Evolutionary conservation across 163 green algal species (phyloP).

Genomic region (Volvox carteri): DNA sequence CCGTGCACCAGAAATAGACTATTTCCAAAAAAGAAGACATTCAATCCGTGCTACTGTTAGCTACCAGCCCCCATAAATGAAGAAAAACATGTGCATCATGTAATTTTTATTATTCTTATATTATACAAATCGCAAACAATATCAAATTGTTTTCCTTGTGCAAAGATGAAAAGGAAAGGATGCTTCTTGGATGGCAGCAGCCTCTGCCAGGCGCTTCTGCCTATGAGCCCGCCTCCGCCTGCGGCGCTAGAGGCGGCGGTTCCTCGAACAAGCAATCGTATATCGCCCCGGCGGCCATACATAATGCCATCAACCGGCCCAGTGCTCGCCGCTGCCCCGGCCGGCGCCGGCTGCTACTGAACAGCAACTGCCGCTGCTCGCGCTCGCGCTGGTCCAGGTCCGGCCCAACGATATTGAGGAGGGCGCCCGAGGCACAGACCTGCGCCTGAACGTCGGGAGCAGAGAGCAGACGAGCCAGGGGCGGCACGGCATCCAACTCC

Average conservation of each 20-base stretch:
- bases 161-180: no score
- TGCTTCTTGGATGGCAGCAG: no score
- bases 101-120: no score
- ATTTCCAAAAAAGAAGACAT: no score
- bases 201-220: no score
- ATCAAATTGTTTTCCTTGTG: no score
- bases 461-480: constrained; percentile 71
- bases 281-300: constrained; percentile 53
- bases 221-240: not conserved
- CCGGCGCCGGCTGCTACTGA: not conserved
- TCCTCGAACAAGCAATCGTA: constrained; percentile 61
- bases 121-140: no score
- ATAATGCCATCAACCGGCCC: constrained; percentile 52
- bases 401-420: constrained; percentile 80
- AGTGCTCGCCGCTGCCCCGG: constrained; percentile 29
- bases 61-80: no score
- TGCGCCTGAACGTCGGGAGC: constrained; percentile 64
- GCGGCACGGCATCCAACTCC: constrained; percentile 67
- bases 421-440: constrained; percentile 76
- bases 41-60: no score
- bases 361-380: not conserved
- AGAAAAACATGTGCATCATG: no score
- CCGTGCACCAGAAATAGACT: no score
- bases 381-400: constrained; percentile 63
- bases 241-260: not conserved